Base-by-base conservation (phyloP, 177 flowering plant genomes). In the Vitis hybrid region DNA sequence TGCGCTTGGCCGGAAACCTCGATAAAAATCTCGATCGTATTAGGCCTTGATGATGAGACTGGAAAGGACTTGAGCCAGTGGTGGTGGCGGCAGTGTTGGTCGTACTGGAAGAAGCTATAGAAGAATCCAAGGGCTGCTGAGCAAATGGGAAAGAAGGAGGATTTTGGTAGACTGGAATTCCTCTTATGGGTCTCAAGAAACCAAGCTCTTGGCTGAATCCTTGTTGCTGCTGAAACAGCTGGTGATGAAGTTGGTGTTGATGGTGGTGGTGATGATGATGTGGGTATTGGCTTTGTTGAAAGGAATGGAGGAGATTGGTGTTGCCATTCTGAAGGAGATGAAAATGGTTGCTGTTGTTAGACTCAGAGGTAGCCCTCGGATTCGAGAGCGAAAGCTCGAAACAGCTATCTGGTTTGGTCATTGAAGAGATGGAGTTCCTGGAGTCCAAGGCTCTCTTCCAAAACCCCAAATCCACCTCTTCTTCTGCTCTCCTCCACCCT, bases 101-200 rank as follows among this genome's bases (percentile, higher is more conserved):
- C 16, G 67, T 57, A 6, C 66, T 63, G 48, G 67, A 50, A 65
- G 70, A 48, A 67, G 70, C 55, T 5, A 50, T 13, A 20, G 69
- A 54, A 70, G 75, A 59, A 61, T 79, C 77, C 20, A 70, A 52
- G 3, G 59, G 61, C 34, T 64, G 75, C 12, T 74, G 69, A 26
- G 48, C 72, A 68, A 66, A 65, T 62, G 78, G 69, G 70, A 59
- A 52, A 60, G 78, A 60, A 59, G 76, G 74, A 68, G 83, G 73
- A 53, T 65, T 80, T 77, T 82, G 89, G 75, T 93, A 92, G 12
- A 93, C 81, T 22, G 97, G 98, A 65, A 93, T 87, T 68, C 98
- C 98, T 78, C 92, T 87, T 18, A 91, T 93, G 73, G 98, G 97
- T 71, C 84, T 81, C 80, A 89, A 79, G 73, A 74, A 79, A 39